Evolutionary conservation across 1,284 basidiomycete species (phyloP), one percentile per base, ranked within the genome.

Genomic region (Ceratobasidium theobromae): DNA sequence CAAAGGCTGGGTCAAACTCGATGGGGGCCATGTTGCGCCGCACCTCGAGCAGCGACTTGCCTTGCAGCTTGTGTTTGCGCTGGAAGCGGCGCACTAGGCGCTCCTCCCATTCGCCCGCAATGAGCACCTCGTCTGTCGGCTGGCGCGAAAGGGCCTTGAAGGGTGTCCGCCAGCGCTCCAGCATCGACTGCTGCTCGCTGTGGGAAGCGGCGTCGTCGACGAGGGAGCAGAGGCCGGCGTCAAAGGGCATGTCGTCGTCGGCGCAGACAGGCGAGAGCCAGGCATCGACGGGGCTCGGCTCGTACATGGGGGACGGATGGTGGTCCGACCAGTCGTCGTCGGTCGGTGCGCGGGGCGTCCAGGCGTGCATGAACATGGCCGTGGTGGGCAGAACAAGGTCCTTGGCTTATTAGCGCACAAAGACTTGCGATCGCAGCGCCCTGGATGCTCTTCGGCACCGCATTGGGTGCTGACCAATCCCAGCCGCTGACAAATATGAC

Each of bases 301-400:
- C 48, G 40, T 43, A 65, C 28, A 51, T 41, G 27, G 60, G 60
- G 3, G 60, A 65, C 25, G 60, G 49, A 23, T 65, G 60, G 49
- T 53, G 49, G 60, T 65, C 60, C 16, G 60, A 65, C 60, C 49
- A 52, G 49, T 65, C 48, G 60, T 65, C 60, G 49, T 53, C 49
- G 25, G 48, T 30, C n/a, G 38, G 12, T 9, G 30, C 33, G 35
- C 51, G 60, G 25, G 49, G 60, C 2, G 49, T 65, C 60, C 60
- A 65, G 38, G 46, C 57, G n/a, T 2, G 41, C 14, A 32, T 23
- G 46, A 40, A 40, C 57, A 62, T 62, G 45, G 45, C 4, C 3
- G 45, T 48, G 45, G 45, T 48, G 45, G 21, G 23, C 21, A 48
- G 45, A 48, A 14, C 45, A 27, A 48, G 40, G 5, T 9, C 3